Base-by-base conservation (phyloP, 1,139 yeast species). In the Debaryomycetaceae sp. region DNA sequence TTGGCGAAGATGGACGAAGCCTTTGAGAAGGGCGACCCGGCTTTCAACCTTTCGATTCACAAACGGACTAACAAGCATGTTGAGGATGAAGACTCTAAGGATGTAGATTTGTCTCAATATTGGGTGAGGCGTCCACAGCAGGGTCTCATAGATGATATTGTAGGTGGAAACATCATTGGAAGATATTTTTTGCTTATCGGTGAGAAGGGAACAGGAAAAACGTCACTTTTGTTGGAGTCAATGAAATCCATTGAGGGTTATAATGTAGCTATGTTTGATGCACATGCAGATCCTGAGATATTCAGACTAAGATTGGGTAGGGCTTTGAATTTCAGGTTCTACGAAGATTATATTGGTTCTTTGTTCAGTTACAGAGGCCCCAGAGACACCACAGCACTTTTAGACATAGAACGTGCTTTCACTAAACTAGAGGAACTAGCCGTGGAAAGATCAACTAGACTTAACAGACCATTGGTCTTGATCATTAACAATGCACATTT, bases 151-250 rank as follows among this genome's bases (percentile, higher is more conserved):
- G 87, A 87, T 60, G 80, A 76, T 35, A 81, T 87, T 24, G 70
- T 87, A 11, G 58, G 75, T 6, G 95, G 95, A 1, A 62, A 73
- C 14, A 64, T 78, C 2, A 63, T 64, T 11, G 95, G 95, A 0
- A 61, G 92, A 19, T 87, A 87, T 57, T 84, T 79, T 54, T 63
- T 87, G 40, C 58, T 87, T 14, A 78, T 87, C 40, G 95, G 95
- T 17, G 95, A 87, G 58, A 86, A 87, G 56, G 95, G 95, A 1
- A 86, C 94, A 0, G 95, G 95, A 3, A 87, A 87, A 53, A 83
- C 91, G 0, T 82, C 92, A 1, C 70, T 86, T 61, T 67, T 85
- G 22, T 59, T 82, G 49, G 89, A 84, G 51, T 78, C 91, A 3
- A 80, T 87, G 73, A 75, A 80, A 45, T 75, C 80, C 48, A 78